A percentile compares a stretch with the other conserved stretches of the same genome.
Conservation (phyloP, 2,329 filamentous ascomycete species). For the Trichoderma pleuroti region DNA sequence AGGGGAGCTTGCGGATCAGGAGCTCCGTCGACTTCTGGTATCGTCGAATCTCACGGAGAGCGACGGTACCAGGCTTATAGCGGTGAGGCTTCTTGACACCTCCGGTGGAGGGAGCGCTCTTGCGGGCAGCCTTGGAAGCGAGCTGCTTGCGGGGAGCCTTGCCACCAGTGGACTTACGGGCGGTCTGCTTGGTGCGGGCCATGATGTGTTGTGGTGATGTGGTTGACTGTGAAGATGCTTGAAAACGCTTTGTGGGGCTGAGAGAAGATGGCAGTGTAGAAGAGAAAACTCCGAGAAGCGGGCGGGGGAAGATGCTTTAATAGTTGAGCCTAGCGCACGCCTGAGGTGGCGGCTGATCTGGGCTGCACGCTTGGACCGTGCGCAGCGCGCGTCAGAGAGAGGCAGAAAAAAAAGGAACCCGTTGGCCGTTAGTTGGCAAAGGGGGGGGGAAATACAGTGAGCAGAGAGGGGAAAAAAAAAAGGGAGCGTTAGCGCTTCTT, state of each 20-base stretch:
- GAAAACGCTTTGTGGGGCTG: constrained; percentile 26
- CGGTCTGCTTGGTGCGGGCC: constrained; percentile 65
- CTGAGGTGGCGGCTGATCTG: constrained; percentile 39
- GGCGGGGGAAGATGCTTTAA: constrained; percentile 46
- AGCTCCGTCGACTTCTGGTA: constrained; percentile 98
- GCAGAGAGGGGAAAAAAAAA: constrained; percentile 21
- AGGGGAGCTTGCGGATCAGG: constrained; percentile 93
- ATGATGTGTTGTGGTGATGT: constrained; percentile 45
- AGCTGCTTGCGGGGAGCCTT: constrained; percentile 91
- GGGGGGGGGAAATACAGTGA: not conserved
- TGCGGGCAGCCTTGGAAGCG: constrained; percentile 97
- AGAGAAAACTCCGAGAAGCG: constrained; percentile 36
- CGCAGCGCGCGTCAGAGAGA: constrained; percentile 23
- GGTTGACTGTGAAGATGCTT: constrained; percentile 27
- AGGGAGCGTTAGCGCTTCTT: constrained; percentile 16
- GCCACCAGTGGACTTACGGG: constrained; percentile 75
- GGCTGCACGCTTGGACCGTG: constrained; percentile 24
- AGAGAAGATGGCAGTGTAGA: constrained; percentile 39
- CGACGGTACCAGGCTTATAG: constrained; percentile 89
- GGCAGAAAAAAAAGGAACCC: constrained; percentile 7
- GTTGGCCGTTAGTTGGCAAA: not conserved
- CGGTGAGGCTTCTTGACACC: constrained; percentile 95
- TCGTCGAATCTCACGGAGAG: constrained; percentile 96
- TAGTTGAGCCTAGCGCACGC: constrained; percentile 34
- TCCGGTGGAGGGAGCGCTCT: constrained; percentile 94